Base-by-base conservation (phyloP, 371 early-diverging fungal species). In the Haplosporangium sp. region DNA sequence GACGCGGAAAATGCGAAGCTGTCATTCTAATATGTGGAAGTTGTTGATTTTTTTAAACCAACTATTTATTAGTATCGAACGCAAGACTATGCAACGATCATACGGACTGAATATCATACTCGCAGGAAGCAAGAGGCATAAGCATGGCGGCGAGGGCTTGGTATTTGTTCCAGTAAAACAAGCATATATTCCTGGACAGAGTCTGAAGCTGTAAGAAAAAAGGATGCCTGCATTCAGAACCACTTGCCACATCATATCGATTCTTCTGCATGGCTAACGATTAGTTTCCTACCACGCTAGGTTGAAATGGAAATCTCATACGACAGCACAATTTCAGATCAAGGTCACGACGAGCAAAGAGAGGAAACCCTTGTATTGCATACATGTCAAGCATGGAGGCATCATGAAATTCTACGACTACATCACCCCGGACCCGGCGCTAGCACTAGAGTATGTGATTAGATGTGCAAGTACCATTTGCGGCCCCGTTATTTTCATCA, bases 261-360 rank as follows among this genome's bases (percentile, higher is more conserved):
- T 29, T 29, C 29, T 29, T 29, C 29, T 29, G 29, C 29, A 29
- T 29, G 29, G 29, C 29, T 29, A 29, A 29, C 29, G 4, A 29
- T 29, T 29, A 29, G 29, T 29, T 2, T 29, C 29, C 29, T 29
- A 29, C 29, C 29, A 29, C 29, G 29, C 4, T 83, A 94, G 94
- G 67, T 77, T 96, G 13, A 96, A 96, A 76, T 98, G 98, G 98
- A 96, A 96, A 77, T 95, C 96, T 12, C 85, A 91, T 51, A 94
- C 92, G 69, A 93, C 96, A 4, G 93, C 93, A 13, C 95, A 96
- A 81, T 96, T 97, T 70, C 84, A 85, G 58, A 86, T 92, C 46
- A 77, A 85, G 29, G 88, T 87, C 8, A 81, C 74, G 4, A 82
- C 81, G 74, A 90, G 86, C 67, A 89, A 84, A 61, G 91, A 92